phyloP scores from a whole-genome alignment of 352 stramenopile genomes.

The Phytophthora tubulina region DNA sequence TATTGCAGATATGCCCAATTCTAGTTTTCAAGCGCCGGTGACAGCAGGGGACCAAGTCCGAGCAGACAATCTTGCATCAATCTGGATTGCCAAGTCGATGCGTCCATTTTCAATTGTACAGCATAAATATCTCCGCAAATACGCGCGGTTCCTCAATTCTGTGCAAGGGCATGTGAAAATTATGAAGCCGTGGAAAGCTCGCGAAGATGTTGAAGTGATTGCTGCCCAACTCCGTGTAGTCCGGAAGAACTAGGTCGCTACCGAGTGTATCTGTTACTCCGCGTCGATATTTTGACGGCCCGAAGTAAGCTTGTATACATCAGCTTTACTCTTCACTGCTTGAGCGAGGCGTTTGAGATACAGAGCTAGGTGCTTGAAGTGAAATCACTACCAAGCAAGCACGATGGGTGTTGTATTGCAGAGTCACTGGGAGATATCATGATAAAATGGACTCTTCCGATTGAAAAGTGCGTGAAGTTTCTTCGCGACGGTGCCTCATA shows the following conservation, averaged over 20 bases:
- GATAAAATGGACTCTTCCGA: background rate
- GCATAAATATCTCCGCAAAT: conserved; percentile 15
- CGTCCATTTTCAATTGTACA: background rate
- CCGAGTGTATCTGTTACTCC: conserved; percentile 10
- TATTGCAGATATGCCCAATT: no score
- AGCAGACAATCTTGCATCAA: background rate
- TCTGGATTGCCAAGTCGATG: background rate
- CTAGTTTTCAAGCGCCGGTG: background rate
- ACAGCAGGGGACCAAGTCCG: background rate
- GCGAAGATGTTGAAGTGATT: conserved; percentile 1
- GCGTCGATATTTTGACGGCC: conserved; percentile 18
- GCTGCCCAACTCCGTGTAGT: background rate
- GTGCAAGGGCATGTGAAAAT: background rate
- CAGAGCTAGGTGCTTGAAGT: conserved; percentile 5
- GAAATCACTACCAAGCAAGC: background rate
- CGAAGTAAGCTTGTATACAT: conserved; percentile 9
- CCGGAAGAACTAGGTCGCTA: background rate
- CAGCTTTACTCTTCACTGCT: conserved; percentile 9
- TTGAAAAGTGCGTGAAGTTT: conserved; percentile 11
- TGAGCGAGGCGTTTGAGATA: background rate
- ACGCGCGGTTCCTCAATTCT: background rate
- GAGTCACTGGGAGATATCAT: background rate
- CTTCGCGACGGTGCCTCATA: conserved; percentile 13
- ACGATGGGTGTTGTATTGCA: conserved; percentile 5
- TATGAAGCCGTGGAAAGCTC: background rate